A percentile compares a stretch with the other conserved stretches of the same genome.
These are phyloP conservation scores for Ophiostoma novo-ulmi DNA, from an alignment of 2,329 filamentous ascomycete genomes.

Conservation along the genomic window DNA sequence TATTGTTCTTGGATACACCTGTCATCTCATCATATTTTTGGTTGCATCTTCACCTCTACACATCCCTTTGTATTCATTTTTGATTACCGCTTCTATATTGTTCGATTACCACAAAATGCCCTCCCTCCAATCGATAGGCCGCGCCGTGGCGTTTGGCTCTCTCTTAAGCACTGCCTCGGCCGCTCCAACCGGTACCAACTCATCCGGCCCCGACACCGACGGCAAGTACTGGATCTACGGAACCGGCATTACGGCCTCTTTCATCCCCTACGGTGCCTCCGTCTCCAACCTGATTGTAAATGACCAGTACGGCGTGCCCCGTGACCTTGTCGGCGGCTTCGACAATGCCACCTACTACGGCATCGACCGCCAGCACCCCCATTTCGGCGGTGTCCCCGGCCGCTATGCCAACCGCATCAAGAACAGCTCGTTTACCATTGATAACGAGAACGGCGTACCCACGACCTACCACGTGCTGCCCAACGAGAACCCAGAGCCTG, in stretches of 20 bases:
- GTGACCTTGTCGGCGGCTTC: constrained; percentile 68
- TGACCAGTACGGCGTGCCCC: constrained; percentile 61
- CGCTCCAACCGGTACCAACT: neutral
- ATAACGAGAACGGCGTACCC: constrained; percentile 40
- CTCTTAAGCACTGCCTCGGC: neutral
- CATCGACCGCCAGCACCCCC: constrained; percentile 59
- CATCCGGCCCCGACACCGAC: constrained; percentile 46
- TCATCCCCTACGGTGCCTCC: constrained; percentile 70
- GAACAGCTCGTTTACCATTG: constrained; percentile 67
- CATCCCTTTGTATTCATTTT: neutral
- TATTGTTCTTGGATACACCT: neutral
- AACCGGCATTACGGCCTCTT: constrained; percentile 60
- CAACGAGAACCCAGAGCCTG: constrained; percentile 57
- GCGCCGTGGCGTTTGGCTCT: neutral
- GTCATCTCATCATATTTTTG: neutral
- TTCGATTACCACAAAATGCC: neutral
- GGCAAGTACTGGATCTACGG: constrained; percentile 70
- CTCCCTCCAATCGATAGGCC: neutral
- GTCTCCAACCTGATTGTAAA: constrained; percentile 66
- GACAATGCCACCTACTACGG: constrained; percentile 70
- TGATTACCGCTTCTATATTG: neutral
- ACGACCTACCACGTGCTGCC: constrained; percentile 52
- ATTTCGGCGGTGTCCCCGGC: constrained; percentile 68
- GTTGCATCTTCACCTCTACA: neutral
- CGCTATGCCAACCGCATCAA: constrained; percentile 78